phyloP scores from a whole-genome alignment of 2,329 filamentous ascomycete genomes.

The Pseudovirgaria hyperparasitica region DNA sequence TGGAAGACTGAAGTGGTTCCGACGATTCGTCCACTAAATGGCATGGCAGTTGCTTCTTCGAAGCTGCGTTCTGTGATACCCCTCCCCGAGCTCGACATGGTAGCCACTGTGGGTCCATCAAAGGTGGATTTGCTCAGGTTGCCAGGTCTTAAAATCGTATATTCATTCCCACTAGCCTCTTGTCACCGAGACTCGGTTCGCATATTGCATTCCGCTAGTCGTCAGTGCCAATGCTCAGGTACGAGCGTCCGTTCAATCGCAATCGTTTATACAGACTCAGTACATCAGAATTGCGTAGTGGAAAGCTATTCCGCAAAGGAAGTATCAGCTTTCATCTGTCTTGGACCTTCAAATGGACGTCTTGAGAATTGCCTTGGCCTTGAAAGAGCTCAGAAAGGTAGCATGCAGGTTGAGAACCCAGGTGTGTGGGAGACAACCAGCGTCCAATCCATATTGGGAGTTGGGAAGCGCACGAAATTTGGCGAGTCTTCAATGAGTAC shows the following conservation, averaged over 20 bases:
- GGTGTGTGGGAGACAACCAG: slow-evolving; percentile 53
- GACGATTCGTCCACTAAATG: too few relatives aligned
- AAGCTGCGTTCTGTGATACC: too few relatives aligned
- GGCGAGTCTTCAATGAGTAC: slow-evolving; percentile 15
- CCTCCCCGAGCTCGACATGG: too few relatives aligned
- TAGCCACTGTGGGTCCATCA: too few relatives aligned
- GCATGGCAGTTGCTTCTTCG: too few relatives aligned
- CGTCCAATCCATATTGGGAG: slow-evolving; percentile 49
- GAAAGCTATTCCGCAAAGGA: slow-evolving; percentile 49
- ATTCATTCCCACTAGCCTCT: too few relatives aligned
- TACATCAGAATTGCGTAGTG: slow-evolving; percentile 50
- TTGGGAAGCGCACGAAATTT: slow-evolving; percentile 36
- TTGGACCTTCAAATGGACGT: slow-evolving; percentile 26
- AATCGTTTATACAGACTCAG: slow-evolving; percentile 48
- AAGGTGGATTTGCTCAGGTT: too few relatives aligned
- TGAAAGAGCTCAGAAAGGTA: slow-evolving; percentile 34
- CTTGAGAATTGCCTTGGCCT: slow-evolving; percentile 21
- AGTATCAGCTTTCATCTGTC: slow-evolving; percentile 42
- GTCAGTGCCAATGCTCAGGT: slow-evolving; percentile 21
- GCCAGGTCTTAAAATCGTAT: too few relatives aligned
- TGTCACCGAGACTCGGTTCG: too few relatives aligned
- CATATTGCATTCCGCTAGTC: too few relatives aligned
- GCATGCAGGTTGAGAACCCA: slow-evolving; percentile 45
- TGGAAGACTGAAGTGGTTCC: too few relatives aligned
- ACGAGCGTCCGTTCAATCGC: slow-evolving; percentile 49